Base-by-base conservation (phyloP, 2,329 filamentous ascomycete genomes). In the Parafenestella ontariensis region DNA sequence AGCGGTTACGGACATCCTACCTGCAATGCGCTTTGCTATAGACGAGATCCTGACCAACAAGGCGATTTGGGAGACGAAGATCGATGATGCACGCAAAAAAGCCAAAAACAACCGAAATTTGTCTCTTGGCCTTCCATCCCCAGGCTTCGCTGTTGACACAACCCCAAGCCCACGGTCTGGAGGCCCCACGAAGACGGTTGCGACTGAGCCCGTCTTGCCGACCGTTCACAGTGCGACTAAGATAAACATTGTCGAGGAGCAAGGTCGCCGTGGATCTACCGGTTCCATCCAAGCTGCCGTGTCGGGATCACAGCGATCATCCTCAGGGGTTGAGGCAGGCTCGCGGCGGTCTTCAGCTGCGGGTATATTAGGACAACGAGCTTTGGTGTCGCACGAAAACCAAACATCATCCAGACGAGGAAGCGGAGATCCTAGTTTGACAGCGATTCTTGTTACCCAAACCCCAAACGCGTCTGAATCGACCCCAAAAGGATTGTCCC, bases 1-100 rank as follows among this genome's bases (percentile, higher is more conserved):
- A 70, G 91, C 90, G 7, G 89, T 98, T 7, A 87, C 91, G 26
- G 90, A 96, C 65, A 85, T 98, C 31, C 84, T 98, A 69, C 93
- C 95, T 1, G 86, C 85, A 20, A 91, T 98, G 87, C 81, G 83
- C 46, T 97, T 96, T 75, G 91, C 89, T 11, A 88, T 96, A 11
- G 85, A 90, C 23, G 92, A 96, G 75, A 87, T 98, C 21, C 82
- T 90, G 46, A 79, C 79, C 53, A 98, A 98, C 75, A 90, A 89
- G 73, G 77, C 78, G 2, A 81, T 88, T 5, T 98, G 96, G 83
- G 85, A 91, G 64, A 78, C 78, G 43, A 87, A 84, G 59, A 85
- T 94, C 37, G 81, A 84, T 33, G 81, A 87, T 45, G 88, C 89
- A 62, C 85, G 87, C 69, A 79, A 81, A 33, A 82, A 76, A 41